Evolutionary conservation across 2,329 filamentous ascomycete genomes (phyloP), one percentile per base, ranked within the genome.

Genomic region (Penicillium janthinellum): DNA sequence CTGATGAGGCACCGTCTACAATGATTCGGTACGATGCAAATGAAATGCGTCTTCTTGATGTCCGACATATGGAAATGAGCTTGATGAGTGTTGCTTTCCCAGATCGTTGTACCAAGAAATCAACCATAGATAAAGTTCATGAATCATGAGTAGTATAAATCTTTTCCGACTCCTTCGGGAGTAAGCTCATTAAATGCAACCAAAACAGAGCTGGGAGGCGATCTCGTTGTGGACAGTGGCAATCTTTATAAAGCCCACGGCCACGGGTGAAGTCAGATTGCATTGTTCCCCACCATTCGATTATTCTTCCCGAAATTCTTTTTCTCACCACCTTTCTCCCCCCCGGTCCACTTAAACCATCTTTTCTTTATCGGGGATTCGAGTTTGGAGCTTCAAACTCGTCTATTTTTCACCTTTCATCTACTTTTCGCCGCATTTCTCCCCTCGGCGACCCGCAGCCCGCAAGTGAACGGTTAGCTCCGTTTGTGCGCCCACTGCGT

Each of bases 291-390:
- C 57, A 66, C 62, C 51, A 58, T 63, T 38, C 49, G 49, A 38
- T 67, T 60, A 65, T 64, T 66, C 64, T 65, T 66, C 60, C 66
- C 65, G 62, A 67, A 68, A 67, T 68, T 66, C 62, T 67, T 68
- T 65, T 66, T 60, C 54, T 48, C 42, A 57, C 56, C 59, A 57
- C 61, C 61, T 54, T 63, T 56, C 57, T 52, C 58, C 61, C 58
- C 58, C 55, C 64, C 49, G 58, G 58, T 62, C 63, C 59, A 67
- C 63, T 53, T 53, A 49, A 50, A 60, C 56, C 55, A 64, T 58
- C 56, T 64, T 61, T 64, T 67, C 60, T 60, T 64, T 64, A 59
- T 61, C 53, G 65, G 67, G 65, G 62, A 65, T 64, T 57, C 25
- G 59, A 60, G 59, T 52, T 58, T 44, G 47, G 34, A 14, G 34